Evolutionary conservation across 2,329 filamentous ascomycete genomes (phyloP).

Genomic region (Dichotomopilus funicola): DNA sequence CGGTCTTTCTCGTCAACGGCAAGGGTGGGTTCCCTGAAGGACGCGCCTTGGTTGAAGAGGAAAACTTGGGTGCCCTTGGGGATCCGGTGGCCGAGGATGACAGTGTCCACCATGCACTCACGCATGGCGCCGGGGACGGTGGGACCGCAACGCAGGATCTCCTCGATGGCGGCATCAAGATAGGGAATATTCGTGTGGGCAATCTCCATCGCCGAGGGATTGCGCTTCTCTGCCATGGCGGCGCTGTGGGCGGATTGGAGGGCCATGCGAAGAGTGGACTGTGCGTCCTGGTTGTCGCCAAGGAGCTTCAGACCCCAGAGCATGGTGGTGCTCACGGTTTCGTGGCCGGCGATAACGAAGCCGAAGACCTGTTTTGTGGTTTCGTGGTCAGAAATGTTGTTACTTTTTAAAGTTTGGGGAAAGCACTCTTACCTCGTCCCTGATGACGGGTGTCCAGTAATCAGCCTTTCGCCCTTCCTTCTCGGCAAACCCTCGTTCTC

Average conservation of each 20-base stretch:
- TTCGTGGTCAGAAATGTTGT: no score
- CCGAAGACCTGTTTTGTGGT: constrained; percentile 24
- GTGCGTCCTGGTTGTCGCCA: constrained; percentile 21
- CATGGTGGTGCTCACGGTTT: constrained; percentile 28
- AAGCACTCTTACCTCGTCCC: neutral
- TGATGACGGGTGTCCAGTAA: neutral
- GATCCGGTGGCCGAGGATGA: neutral
- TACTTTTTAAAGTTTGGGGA: no score
- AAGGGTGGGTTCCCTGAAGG: neutral
- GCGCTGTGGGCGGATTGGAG: constrained; percentile 25
- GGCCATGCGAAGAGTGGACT: constrained; percentile 17
- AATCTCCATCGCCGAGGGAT: neutral
- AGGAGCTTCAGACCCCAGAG: constrained; percentile 26
- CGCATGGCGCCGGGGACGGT: neutral
- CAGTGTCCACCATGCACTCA: neutral
- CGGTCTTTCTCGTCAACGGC: neutral
- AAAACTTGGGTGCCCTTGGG: neutral
- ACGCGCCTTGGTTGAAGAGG: neutral
- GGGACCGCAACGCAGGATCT: neutral
- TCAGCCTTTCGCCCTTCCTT: neutral
- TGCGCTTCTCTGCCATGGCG: constrained; percentile 27
- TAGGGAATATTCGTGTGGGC: neutral
- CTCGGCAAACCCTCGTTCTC: neutral
- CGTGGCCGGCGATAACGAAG: constrained; percentile 30
- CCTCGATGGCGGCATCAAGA: neutral